Conservation (phyloP, 2,329 filamentous ascomycete species). For the Aspergillus sp. region DNA sequence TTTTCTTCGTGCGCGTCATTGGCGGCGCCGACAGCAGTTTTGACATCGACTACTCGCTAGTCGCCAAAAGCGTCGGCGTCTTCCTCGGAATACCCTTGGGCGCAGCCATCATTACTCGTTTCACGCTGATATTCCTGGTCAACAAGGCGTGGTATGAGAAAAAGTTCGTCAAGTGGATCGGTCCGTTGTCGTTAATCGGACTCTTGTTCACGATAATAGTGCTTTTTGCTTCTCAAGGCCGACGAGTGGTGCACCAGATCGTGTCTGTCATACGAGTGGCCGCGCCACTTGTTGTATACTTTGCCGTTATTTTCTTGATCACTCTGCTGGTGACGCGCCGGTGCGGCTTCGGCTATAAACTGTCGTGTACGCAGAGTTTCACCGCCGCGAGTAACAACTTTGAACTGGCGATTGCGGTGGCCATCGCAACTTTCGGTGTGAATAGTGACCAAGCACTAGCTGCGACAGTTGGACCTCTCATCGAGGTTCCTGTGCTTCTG, state of each 20-base stretch:
- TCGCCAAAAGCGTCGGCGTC: constrained; percentile 73
- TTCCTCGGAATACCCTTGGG: constrained; percentile 80
- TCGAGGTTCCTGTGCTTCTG: constrained; percentile 78
- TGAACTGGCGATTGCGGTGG: constrained; percentile 83
- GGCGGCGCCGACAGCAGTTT: constrained; percentile 38
- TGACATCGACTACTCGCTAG: constrained; percentile 54
- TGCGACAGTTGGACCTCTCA: constrained; percentile 73
- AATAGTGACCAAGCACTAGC: constrained; percentile 75
- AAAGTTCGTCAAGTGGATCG: constrained; percentile 61
- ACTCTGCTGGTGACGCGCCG: constrained; percentile 57
- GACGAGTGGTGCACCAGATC: constrained; percentile 71
- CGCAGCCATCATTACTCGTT: constrained; percentile 69
- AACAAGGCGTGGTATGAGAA: constrained; percentile 58
- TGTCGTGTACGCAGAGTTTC: constrained; percentile 72
- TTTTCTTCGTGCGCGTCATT: constrained; percentile 66
- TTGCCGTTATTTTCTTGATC: constrained; percentile 63
- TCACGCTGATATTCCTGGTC: constrained; percentile 50
- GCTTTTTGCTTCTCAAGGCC: constrained; percentile 75
- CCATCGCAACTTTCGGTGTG: constrained; percentile 71
- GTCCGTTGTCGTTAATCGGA: constrained; percentile 72
- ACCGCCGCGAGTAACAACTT: constrained; percentile 92
- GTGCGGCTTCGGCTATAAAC: constrained; percentile 67
- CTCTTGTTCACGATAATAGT: constrained; percentile 82
- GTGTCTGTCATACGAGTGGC: constrained; percentile 74
- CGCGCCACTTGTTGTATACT: constrained; percentile 76